A percentile compares a stretch with the other conserved stretches of the same genome.
These are phyloP conservation scores for Hypomontagnella submonticulosa DNA, from an alignment of 495 filamentous ascomycete genomes.

Conservation along the genomic window DNA sequence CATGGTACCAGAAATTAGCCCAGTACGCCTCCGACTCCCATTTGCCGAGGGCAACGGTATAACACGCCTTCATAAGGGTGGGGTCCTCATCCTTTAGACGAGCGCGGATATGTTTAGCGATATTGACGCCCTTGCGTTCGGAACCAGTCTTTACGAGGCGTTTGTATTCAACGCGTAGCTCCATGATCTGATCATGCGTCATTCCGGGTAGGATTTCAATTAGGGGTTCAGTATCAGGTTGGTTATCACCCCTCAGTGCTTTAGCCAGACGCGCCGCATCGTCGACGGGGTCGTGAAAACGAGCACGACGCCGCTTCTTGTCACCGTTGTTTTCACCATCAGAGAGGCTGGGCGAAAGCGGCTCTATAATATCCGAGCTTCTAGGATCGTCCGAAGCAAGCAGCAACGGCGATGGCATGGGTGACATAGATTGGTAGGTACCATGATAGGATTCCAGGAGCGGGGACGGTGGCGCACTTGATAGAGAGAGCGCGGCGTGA, in stretches of 20 bases:
- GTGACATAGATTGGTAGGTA: conserved; percentile 94
- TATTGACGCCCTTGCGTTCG: conserved; percentile 85
- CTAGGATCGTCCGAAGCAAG: conserved; percentile 52
- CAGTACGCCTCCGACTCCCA: conserved; percentile 98
- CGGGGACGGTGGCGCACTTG: conserved; percentile 78
- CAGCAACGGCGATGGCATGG: conserved; percentile 84
- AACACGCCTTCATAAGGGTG: conserved; percentile 85
- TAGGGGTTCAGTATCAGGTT: conserved; percentile 73
- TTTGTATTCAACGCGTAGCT: conserved; percentile 89
- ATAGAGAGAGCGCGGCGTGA: conserved; percentile 53
- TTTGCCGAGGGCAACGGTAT: conserved; percentile 86
- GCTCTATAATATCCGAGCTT: conserved; percentile 49
- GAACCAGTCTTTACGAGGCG: conserved; percentile 76
- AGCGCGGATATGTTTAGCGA: conserved; percentile 94
- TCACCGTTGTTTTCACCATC: conserved; percentile 50
- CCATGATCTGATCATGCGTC: conserved; percentile 84
- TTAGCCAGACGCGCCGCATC: conserved; percentile 81
- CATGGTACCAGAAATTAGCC: conserved; percentile 99
- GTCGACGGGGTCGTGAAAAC: conserved; percentile 79
- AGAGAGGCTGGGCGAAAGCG: conserved; percentile 56
- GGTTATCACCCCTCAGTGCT: conserved; percentile 75
- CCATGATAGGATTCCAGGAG: conserved; percentile 93
- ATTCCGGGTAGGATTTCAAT: conserved; percentile 86
- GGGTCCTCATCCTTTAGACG: conserved; percentile 73
- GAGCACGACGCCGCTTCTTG: conserved; percentile 65